These are phyloP conservation scores for Cercospora sojina DNA, from an alignment of 2,329 filamentous ascomycete species.

Conservation along the genomic window DNA sequence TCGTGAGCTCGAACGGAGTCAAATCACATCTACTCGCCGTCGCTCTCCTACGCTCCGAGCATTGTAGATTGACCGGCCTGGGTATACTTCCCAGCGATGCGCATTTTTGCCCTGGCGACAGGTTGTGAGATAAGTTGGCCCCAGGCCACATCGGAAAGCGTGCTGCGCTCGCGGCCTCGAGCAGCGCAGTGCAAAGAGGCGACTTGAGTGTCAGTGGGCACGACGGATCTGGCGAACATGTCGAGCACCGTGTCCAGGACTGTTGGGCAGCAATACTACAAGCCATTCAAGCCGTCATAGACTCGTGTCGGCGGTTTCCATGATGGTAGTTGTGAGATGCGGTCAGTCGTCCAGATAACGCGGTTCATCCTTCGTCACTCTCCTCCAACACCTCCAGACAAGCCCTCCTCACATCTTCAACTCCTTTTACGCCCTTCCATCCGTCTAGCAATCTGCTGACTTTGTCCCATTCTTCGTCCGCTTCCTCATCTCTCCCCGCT, in stretches of 20 bases:
- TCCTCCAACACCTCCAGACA: slow-evolving; percentile 37
- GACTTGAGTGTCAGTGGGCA: not conserved
- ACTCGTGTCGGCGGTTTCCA: not conserved
- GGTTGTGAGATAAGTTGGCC: not conserved
- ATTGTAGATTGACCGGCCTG: not conserved
- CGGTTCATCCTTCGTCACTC: slow-evolving; percentile 8
- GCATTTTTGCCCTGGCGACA: too few species aligned
- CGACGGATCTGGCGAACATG: not conserved
- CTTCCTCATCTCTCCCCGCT: slow-evolving; percentile 61
- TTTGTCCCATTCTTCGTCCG: slow-evolving; percentile 52
- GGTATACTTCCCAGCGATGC: not conserved
- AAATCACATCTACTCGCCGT: not conserved
- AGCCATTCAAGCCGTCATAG: not conserved
- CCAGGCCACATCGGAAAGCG: not conserved
- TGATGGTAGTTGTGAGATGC: not conserved
- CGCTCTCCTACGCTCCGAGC: not conserved
- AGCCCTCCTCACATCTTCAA: slow-evolving; percentile 40
- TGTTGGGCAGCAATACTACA: not conserved
- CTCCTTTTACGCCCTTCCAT: slow-evolving; percentile 48
- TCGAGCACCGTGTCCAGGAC: not conserved
- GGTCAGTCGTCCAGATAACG: not conserved
- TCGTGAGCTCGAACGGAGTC: not conserved
- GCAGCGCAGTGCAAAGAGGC: not conserved
- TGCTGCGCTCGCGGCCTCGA: not conserved
- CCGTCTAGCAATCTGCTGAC: slow-evolving; percentile 43